A percentile compares a stretch with the other conserved stretches of the same genome.
Evolutionary conservation across 106 monocot species (phyloP).

Genomic region (Ottelia alismoides): DNA sequence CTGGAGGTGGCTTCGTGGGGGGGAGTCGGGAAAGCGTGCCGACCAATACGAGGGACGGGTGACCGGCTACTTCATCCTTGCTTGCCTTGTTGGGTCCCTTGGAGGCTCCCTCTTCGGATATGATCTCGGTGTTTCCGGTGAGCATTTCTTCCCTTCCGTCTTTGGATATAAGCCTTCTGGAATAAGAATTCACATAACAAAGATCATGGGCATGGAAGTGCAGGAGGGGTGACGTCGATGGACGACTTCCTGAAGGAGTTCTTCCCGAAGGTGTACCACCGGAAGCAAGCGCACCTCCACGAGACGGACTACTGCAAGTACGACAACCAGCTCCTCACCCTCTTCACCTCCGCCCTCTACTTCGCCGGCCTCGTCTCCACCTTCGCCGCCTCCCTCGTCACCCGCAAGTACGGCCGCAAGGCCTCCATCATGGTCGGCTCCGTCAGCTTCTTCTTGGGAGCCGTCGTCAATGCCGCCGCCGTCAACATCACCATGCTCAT

Average conservation of each 20-base stretch:
- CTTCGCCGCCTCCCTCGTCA: constrained; percentile 25
- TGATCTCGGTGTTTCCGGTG: constrained; percentile 68
- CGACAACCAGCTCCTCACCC: constrained; percentile 28
- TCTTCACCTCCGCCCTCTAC: constrained; percentile 46
- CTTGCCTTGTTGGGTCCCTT: constrained; percentile 53
- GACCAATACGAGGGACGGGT: constrained; percentile 43
- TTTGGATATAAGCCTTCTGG: background rate
- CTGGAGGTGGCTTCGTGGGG: constrained; percentile 42
- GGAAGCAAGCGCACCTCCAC: constrained; percentile 18
- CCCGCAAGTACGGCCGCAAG: constrained; percentile 17
- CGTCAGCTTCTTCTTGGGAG: constrained; percentile 40
- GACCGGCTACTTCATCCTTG: constrained; percentile 50
- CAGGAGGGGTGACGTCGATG: constrained; percentile 42
- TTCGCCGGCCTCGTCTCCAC: constrained; percentile 35
- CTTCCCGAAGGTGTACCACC: constrained; percentile 28
- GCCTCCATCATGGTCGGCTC: constrained; percentile 26
- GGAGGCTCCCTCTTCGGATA: constrained; percentile 75
- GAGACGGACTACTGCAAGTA: constrained; percentile 39
- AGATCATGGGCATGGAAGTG: too few relatives aligned
- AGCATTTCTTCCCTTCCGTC: constrained; percentile 3
- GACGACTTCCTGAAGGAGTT: constrained; percentile 40
- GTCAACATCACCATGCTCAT: constrained; percentile 32
- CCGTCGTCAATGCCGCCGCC: constrained; percentile 27
- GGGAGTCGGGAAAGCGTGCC: constrained; percentile 29
- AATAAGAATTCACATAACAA: too few relatives aligned